These are phyloP conservation scores for Posidonia australis DNA, from an alignment of 106 monocot genomes.

Conservation along the genomic window DNA sequence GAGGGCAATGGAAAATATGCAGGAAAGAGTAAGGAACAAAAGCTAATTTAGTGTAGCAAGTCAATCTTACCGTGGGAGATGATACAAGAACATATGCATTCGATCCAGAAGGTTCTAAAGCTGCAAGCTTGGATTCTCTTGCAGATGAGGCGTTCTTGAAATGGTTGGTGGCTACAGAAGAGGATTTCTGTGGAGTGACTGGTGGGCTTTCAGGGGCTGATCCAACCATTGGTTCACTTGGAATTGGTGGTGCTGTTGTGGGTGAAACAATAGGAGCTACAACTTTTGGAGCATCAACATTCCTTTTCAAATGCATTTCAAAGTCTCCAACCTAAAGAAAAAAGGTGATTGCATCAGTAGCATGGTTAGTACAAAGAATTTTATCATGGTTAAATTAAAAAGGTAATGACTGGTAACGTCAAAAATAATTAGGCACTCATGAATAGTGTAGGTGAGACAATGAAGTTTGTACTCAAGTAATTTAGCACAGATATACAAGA, in stretches of 20 bases:
- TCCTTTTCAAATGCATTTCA: conserved; percentile 81
- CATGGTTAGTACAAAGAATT: not conserved
- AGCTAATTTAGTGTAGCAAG: not conserved
- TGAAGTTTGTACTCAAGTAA: not conserved
- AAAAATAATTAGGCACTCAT: too few species aligned
- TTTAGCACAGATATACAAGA: too few species aligned
- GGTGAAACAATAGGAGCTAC: conserved; percentile 47
- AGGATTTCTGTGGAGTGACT: conserved; percentile 22
- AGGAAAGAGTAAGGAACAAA: too few species aligned
- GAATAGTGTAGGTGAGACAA: not conserved
- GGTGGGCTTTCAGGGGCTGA: conserved; percentile 25
- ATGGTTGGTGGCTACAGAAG: conserved; percentile 25
- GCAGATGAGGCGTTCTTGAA: conserved; percentile 46
- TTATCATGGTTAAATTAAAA: not conserved
- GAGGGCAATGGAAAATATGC: not conserved
- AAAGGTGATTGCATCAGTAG: conserved; percentile 6
- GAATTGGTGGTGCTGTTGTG: conserved; percentile 55
- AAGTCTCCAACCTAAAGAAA: conserved; percentile 60
- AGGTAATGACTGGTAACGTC: too few species aligned
- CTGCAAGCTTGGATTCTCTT: conserved; percentile 54
- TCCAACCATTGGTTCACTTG: conserved; percentile 54
- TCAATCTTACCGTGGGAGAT: conserved; percentile 56
- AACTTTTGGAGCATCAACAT: conserved; percentile 24
- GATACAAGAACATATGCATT: conserved; percentile 57
- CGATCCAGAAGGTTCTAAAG: conserved; percentile 44